phyloP scores from a whole-genome alignment of 2,329 filamentous ascomycete species.

The Alternaria incomplexa region DNA sequence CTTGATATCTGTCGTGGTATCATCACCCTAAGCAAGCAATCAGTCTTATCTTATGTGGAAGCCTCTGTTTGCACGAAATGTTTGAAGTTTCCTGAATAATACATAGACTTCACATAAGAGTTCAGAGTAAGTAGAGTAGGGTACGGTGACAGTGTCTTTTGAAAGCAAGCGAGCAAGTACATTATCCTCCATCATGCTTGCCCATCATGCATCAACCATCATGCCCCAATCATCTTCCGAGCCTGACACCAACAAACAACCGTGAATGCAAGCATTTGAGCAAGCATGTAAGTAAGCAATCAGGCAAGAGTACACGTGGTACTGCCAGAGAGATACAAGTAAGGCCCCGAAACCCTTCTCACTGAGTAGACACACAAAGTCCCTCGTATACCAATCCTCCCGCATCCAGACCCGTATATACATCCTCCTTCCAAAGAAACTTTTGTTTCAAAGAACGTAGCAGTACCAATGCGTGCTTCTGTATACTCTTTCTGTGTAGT shows the following conservation, averaged over 20 bases:
- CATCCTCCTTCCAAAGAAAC: background rate
- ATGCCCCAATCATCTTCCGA: too few relatives aligned
- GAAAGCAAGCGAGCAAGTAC: too few relatives aligned
- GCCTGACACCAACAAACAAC: background rate
- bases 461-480: background rate
- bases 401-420: background rate
- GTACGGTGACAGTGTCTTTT: too few relatives aligned
- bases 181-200: too few relatives aligned
- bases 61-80: too few relatives aligned
- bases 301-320: background rate
- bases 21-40: too few relatives aligned
- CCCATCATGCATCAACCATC: too few relatives aligned
- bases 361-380: background rate
- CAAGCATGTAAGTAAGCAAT: background rate
- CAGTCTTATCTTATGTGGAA: too few relatives aligned
- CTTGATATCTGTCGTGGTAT: too few relatives aligned
- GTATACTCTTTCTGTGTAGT: background rate
- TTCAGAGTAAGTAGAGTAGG: too few relatives aligned
- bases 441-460: background rate
- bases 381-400: background rate
- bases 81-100: rapidly evolving
- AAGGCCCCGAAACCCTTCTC: background rate
- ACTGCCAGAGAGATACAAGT: background rate
- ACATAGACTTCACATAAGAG: too few relatives aligned
- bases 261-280: background rate